Evolutionary conservation across 1,284 basidiomycete genomes (phyloP).

Genomic region (Boletus albobrunnescens): DNA sequence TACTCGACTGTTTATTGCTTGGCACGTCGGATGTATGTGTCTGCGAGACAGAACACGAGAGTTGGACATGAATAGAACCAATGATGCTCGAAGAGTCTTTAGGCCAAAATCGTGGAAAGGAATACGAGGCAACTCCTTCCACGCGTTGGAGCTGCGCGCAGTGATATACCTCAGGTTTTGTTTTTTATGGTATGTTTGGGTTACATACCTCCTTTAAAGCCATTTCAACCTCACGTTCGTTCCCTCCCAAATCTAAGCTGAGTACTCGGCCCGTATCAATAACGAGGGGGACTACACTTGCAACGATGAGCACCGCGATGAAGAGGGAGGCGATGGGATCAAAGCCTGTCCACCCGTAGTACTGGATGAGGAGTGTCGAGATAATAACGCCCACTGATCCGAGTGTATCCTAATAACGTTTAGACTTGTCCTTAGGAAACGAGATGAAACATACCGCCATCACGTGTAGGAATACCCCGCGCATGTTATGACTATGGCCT

Average conservation of each 20-base stretch:
- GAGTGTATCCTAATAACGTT: constrained; percentile 64
- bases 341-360: constrained; percentile 99
- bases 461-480: constrained; percentile 94
- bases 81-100: constrained; percentile 84
- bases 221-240: constrained; percentile 60
- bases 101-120: constrained; percentile 90
- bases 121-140: constrained; percentile 80
- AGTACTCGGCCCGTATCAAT: constrained; percentile 90
- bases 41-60: constrained; percentile 44
- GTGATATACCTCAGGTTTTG: constrained; percentile 27
- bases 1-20: constrained; percentile 48
- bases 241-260: constrained; percentile 78
- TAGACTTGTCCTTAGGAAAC: constrained; percentile 9
- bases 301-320: constrained; percentile 93
- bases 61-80: constrained; percentile 87
- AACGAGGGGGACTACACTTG: constrained; percentile 92
- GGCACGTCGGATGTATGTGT: constrained; percentile 49
- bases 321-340: constrained; percentile 98
- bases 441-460: constrained; percentile 64
- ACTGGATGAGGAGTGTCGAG: constrained; percentile 92
- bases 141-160: constrained; percentile 51
- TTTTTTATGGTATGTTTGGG: not conserved
- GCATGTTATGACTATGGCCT: constrained; percentile 97
- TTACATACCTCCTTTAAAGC: constrained; percentile 71
- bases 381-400: constrained; percentile 98